phyloP scores from a whole-genome alignment of 768 basidiomycete genomes.

The Trametes coccinea region DNA sequence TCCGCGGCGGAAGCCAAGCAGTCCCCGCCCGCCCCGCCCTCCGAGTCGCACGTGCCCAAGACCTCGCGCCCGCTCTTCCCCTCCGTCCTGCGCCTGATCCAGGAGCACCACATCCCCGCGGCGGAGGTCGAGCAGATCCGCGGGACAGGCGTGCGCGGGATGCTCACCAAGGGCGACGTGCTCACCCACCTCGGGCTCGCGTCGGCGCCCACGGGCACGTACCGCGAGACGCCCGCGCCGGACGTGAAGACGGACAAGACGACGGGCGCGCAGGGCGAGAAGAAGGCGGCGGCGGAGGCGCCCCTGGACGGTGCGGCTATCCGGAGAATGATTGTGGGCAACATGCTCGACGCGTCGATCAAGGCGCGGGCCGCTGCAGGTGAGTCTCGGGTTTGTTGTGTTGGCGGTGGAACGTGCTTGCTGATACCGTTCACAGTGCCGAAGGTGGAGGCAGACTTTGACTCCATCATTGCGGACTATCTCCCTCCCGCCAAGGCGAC shows the following conservation, averaged over 20 bases:
- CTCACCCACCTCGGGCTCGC: constrained; percentile 84
- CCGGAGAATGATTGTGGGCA: constrained; percentile 64
- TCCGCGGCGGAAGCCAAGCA: constrained; percentile 12
- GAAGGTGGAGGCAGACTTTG: constrained; percentile 54
- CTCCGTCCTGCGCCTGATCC: constrained; percentile 80
- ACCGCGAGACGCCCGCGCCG: constrained; percentile 46
- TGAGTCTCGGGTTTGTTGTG: constrained; percentile 26
- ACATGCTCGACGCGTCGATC: constrained; percentile 54
- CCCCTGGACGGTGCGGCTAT: constrained; percentile 65
- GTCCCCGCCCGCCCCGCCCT: constrained; percentile 15
- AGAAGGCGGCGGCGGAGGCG: constrained; percentile 28
- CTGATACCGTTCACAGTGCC: constrained; percentile 37
- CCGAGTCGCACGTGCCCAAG: constrained; percentile 35
- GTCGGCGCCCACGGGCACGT: constrained; percentile 73
- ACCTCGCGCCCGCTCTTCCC: constrained; percentile 83
- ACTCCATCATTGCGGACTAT: constrained; percentile 76
- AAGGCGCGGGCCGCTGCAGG: constrained; percentile 48
- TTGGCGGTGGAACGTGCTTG: neutral
- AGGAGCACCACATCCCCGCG: constrained; percentile 53
- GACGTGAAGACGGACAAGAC: constrained; percentile 36
- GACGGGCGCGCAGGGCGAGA: constrained; percentile 33
- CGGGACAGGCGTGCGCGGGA: constrained; percentile 88
- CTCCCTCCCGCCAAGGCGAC: constrained; percentile 41
- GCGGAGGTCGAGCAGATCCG: constrained; percentile 64
- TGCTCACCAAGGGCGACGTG: constrained; percentile 96